These are phyloP conservation scores for Dinochytrium kinnereticum DNA, from an alignment of 371 early-diverging fungal species.

Conservation along the genomic window DNA sequence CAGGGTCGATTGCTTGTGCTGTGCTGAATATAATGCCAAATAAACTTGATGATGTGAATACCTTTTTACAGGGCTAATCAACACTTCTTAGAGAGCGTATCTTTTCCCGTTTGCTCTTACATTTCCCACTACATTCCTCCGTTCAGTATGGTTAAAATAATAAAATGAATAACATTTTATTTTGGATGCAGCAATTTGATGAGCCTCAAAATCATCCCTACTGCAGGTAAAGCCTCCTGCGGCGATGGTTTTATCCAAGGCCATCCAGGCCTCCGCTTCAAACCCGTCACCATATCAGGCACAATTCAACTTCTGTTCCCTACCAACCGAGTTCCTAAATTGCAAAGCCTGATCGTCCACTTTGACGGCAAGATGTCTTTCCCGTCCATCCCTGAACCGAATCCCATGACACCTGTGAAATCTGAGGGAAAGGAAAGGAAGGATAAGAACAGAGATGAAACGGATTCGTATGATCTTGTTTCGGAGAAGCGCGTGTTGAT, in stretches of 20 bases:
- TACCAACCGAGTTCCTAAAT: not conserved
- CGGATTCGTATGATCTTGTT: not conserved
- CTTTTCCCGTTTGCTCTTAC: no score
- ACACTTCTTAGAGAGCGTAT: no score
- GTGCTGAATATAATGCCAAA: no score
- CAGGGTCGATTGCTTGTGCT: no score
- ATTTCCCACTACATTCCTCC: no score
- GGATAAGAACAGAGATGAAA: not conserved
- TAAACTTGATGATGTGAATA: no score
- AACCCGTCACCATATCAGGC: not conserved
- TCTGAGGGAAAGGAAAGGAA: not conserved
- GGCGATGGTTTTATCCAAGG: slow-evolving; percentile 5
- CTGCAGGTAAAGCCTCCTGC: not conserved
- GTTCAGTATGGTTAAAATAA: no score
- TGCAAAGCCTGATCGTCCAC: not conserved
- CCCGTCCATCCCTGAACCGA: not conserved
- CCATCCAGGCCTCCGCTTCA: slow-evolving; percentile 10
- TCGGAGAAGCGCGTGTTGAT: not conserved
- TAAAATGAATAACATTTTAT: no score
- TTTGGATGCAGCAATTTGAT: no score
- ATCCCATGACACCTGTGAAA: not conserved
- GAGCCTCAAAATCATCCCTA: not conserved
- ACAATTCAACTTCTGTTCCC: slow-evolving; percentile 1
- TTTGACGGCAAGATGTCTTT: slow-evolving; percentile 4
- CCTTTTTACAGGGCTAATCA: no score